phyloP scores from a whole-genome alignment of 2,329 filamentous ascomycete species.

The Colletotrichum sp. region DNA sequence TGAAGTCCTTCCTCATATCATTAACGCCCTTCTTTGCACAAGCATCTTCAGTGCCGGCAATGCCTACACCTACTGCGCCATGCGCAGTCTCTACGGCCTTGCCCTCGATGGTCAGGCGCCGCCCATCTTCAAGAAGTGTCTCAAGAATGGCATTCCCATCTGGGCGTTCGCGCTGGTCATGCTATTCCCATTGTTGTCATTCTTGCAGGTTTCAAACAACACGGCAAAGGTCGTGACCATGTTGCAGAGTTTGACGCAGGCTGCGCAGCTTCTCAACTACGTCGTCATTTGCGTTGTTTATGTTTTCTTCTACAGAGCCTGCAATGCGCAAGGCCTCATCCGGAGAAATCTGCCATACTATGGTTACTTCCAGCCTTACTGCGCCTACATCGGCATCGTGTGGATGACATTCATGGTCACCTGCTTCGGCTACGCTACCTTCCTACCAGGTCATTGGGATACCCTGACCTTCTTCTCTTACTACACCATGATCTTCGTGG shows the following conservation, averaged over 20 bases:
- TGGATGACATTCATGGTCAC: constrained; percentile 48
- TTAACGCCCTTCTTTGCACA: constrained; percentile 62
- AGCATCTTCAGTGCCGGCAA: constrained; percentile 43
- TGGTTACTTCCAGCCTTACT: constrained; percentile 64
- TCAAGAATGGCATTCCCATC: constrained; percentile 63
- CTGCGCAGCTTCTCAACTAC: constrained; percentile 53
- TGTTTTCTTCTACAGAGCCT: constrained; percentile 60
- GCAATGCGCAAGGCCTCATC: constrained; percentile 47
- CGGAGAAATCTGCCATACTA: constrained; percentile 60
- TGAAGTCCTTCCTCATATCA: constrained; percentile 56
- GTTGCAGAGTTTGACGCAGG: constrained; percentile 53
- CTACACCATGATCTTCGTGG: constrained; percentile 62
- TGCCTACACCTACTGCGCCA: constrained; percentile 50
- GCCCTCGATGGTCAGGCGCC: constrained; percentile 58
- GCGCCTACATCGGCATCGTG: constrained; percentile 49
- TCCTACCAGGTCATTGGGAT: constrained; percentile 44
- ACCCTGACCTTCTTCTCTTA: constrained; percentile 53
- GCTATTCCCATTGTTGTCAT: constrained; percentile 56
- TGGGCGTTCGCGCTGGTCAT: constrained; percentile 60
- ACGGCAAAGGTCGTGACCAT: constrained; percentile 56
- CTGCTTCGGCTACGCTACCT: constrained; percentile 61
- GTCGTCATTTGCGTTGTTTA: constrained; percentile 60
- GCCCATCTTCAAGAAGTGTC: constrained; percentile 55
- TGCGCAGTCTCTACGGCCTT: constrained; percentile 59
- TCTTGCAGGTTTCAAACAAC: constrained; percentile 53